phyloP scores from a whole-genome alignment of 768 basidiomycete species.

The Collybia nuda region DNA sequence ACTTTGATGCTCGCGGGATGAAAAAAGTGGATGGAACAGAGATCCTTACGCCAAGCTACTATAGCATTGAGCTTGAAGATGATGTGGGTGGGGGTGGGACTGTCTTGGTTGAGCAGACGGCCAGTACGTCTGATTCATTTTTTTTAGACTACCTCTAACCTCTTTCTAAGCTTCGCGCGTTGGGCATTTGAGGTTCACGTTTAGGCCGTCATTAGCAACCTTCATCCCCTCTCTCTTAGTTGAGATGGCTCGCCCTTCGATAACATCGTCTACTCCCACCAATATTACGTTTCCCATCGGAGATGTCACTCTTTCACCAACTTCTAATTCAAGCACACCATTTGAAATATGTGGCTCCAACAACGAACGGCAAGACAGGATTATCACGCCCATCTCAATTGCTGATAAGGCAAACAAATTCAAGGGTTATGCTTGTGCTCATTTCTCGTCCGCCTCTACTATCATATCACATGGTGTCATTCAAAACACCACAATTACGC shows the following conservation, averaged over 20 bases:
- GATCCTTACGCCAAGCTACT: conserved; percentile 42
- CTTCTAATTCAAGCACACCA: conserved; percentile 7
- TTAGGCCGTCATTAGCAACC: conserved; percentile 20
- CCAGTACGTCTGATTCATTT: conserved; percentile 33
- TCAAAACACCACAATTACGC: conserved; percentile 32
- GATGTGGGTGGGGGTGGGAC: conserved; percentile 31
- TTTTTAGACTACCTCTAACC: background rate
- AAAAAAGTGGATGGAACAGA: conserved; percentile 42
- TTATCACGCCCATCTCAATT: conserved; percentile 44
- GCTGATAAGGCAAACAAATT: conserved; percentile 25
- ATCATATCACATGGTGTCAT: conserved; percentile 44
- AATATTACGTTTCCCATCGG: conserved; percentile 46
- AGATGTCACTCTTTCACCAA: conserved; percentile 40
- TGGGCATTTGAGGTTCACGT: conserved; percentile 63
- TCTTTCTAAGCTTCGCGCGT: conserved; percentile 56
- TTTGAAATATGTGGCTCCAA: conserved; percentile 56
- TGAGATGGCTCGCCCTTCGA: conserved; percentile 53
- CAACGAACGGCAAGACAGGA: conserved; percentile 61
- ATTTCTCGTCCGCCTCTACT: conserved; percentile 35
- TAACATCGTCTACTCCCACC: conserved; percentile 39
- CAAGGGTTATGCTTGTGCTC: conserved; percentile 42
- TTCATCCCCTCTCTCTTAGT: conserved; percentile 49
- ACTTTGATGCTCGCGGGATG: conserved; percentile 52
- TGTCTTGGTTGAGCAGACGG: conserved; percentile 48
- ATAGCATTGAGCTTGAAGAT: conserved; percentile 47